Evolutionary conservation across 768 basidiomycete species (phyloP), one percentile per base, ranked within the genome.

Genomic region (Lentinula aciculospora): DNA sequence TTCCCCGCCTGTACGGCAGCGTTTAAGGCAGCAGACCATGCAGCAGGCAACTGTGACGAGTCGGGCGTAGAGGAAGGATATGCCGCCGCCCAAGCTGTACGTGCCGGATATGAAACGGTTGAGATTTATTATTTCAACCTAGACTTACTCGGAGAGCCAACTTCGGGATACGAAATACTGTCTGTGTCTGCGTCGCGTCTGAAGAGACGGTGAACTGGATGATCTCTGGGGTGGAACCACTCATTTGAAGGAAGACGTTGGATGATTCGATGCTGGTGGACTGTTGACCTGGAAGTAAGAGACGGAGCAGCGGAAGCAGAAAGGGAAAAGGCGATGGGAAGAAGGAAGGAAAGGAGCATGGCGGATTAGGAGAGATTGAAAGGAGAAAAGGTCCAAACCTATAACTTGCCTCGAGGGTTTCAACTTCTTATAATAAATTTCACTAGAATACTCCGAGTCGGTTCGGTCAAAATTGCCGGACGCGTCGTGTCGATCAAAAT

Each of bases 11-110:
- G 65, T 17, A 86, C 74, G n/a, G 88, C 89, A 17, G 74, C 76
- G 50, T 81, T 75, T 60, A 94, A 76, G 5, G 91, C 89, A 64
- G 81, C 79, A 27, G 81, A 65, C 94, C 94, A 97, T 29, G 72
- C 74, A 58, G 77, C 68, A 13, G 93, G 93, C 58, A 91, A 74
- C 7, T 65, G 60, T 32, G 68, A 66, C 0, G 76, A 67, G 59
- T 85, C 79, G n/a, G 84, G 82, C 6, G 73, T 60, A 8, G 59
- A 69, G 15, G 59, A 40, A 10, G 92, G 91, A 69, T 81, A 93
- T 21, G 74, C 76, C 12, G 78, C 75, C 4, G 76, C 65, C 88
- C 90, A 93, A 45, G 78, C 90, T 84, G 15, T 23, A 57, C 10
- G 47, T 27, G 49, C 44, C 61, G 44, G 48, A 56, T 25, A 56